Evolutionary conservation across 2,329 filamentous ascomycete species (phyloP), one percentile per base, ranked within the genome.

Genomic region (Truncatella angustata): DNA sequence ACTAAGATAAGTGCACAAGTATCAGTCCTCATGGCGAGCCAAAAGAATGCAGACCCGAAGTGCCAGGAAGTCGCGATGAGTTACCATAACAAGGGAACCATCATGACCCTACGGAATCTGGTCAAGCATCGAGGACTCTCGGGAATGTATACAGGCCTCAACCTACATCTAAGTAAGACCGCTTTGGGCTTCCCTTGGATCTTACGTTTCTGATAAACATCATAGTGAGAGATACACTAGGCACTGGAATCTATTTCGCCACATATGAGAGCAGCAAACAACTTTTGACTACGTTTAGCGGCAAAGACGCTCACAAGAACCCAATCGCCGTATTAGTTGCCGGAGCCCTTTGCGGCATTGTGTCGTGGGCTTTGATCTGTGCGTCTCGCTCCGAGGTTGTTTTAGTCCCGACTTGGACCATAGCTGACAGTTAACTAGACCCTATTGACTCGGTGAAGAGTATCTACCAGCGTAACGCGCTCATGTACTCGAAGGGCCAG

Each of bases 1-100:
- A 92, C 89, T n/a, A 95, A 95, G 70, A 78, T 94, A 54, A 92
- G 88, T 67, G 89, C 90, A 14, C 90, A 95, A 68, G 87, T 94
- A 18, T 91, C 90, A 2, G 87, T 91, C 10, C 74, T 93, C 54
- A 82, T 92, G 73, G 86, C 87, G 16, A 75, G 79, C 53, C 75
- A 80, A 58, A 76, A 77, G 55, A 73, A 76, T 42, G 66, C 68
- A 7, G 70, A 71, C 50, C 70, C 72, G 20, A 76, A 80, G 58
- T 81, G 77, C 60, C 84, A 80, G 58, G 78, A 77, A 11, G 78
- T 86, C 47, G 84, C 84, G 20, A 73, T 80, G 51, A 90, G 85
- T 68, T 90, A 91, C 64, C 84, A 88, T 67, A 88, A 90, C 62
- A 87, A 91, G 68, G 88, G 88, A 32, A 91, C 88, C 2, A 74